A percentile compares a stretch with the other conserved stretches of the same genome.
phyloP scores from a whole-genome alignment of 305 asterid genomes.

The Lippia alba region DNA sequence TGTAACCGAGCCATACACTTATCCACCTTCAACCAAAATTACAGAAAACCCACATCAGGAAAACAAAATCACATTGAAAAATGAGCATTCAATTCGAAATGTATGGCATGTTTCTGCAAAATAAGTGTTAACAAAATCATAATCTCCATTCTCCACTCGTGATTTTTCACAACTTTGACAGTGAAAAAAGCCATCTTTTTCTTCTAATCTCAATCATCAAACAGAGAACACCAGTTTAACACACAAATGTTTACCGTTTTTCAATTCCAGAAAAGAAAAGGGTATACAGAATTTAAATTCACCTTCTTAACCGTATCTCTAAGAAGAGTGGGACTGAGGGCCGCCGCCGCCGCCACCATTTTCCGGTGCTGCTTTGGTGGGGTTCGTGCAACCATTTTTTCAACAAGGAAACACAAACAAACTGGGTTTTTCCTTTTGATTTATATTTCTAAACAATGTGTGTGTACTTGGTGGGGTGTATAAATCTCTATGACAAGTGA shows the following conservation, averaged over 20 bases:
- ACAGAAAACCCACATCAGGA: background rate
- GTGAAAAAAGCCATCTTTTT: background rate
- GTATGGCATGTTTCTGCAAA: too few relatives aligned
- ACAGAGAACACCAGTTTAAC: background rate
- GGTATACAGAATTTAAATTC: background rate
- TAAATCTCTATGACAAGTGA: background rate
- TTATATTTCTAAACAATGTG: background rate
- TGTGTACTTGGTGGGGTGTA: constrained; percentile 2
- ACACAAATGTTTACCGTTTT: background rate
- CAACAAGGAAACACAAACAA: background rate
- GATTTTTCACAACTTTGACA: too few relatives aligned
- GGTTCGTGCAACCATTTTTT: constrained; percentile 80
- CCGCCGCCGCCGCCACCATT: constrained; percentile 44
- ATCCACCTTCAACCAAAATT: constrained; percentile 61
- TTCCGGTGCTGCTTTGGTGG: constrained; percentile 63
- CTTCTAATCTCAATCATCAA: background rate
- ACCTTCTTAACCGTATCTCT: constrained; percentile 82
- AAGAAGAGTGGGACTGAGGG: constrained; percentile 68
- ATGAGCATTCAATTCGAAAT: background rate
- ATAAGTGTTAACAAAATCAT: too few relatives aligned
- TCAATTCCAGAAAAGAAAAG: background rate
- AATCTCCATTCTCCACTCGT: too few relatives aligned
- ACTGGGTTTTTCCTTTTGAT: too few relatives aligned
- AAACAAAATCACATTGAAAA: background rate
- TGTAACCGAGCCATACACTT: constrained; percentile 87